Evolutionary conservation across 495 filamentous ascomycete genomes (phyloP).

Genomic region (Ramalina peruviana): DNA sequence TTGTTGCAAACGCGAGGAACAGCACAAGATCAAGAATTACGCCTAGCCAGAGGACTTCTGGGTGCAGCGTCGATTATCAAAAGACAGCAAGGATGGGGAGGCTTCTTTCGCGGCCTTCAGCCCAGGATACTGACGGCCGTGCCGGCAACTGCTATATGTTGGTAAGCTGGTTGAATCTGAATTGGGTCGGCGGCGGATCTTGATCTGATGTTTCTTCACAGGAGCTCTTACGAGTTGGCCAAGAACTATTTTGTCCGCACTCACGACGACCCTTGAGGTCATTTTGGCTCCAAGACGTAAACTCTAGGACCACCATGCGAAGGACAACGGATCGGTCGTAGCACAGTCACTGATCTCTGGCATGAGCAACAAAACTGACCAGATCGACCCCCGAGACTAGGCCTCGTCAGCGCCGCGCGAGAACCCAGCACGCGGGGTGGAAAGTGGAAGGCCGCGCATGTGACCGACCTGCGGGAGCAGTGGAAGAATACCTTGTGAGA

Average conservation of each 20-base stretch:
- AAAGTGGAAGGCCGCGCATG: no score
- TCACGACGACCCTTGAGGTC: constrained; percentile 9
- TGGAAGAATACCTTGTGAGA: no score
- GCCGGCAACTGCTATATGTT: constrained; percentile 98
- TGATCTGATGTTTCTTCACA: constrained; percentile 56
- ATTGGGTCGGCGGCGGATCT: constrained; percentile 41
- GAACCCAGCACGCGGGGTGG: no score
- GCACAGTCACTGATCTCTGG: no score
- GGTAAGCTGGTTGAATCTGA: constrained; percentile 44
- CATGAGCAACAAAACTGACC: no score
- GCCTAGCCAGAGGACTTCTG: constrained; percentile 70
- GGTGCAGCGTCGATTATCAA: constrained; percentile 74
- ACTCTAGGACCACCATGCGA: no score
- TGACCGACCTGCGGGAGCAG: no score
- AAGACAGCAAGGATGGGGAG: constrained; percentile 64
- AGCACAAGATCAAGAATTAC: constrained; percentile 64
- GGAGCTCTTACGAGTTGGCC: constrained; percentile 68
- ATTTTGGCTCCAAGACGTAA: neutral
- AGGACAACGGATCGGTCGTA: no score
- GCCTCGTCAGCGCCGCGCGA: no score
- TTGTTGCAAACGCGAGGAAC: constrained; percentile 85
- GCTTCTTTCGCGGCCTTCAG: constrained; percentile 85
- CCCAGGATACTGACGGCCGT: constrained; percentile 91
- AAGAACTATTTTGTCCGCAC: constrained; percentile 54
- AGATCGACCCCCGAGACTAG: no score